Base-by-base conservation (phyloP, 768 basidiomycete genomes). In the Gloeophyllum trabeum region DNA sequence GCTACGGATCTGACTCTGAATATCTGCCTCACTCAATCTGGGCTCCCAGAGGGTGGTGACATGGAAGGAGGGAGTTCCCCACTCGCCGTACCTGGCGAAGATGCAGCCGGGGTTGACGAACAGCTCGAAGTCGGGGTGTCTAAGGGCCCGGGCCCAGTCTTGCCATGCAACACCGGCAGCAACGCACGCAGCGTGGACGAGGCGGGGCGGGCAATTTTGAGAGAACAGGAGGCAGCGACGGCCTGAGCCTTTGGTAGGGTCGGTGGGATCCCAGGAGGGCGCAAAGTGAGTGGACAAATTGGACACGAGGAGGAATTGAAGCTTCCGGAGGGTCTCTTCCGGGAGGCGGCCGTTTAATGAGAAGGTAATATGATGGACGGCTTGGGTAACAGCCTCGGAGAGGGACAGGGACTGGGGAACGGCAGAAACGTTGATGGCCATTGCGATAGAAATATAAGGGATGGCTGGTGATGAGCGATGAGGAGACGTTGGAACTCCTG, bases 51-150 rank as follows among this genome's bases (percentile, higher is more conserved):
- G 55, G 41, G 75, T 81, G 53, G 75, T 56, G 43, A 75, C 65
- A 53, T 70, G 67, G 43, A 63, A 57, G 22, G 56, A 53, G 32
- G 47, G 43, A 4, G 50, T 55, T 35, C 61, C 59, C 45, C 52
- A 54, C 43, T 57, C 65, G 40, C 67, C 69, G 54, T 71, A 67
- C 46, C 81, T 81, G 48, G 84, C 63, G 45, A 79, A 79, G 48
- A 89, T 74, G 56, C 74, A 78, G 46, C 83, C 85, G 48, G 86
- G 86, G 57, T 88, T 81, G 51, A 86, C 72, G 60, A 83, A 81
- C 46, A 89, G 71, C 59, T 88, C 85, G 54, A 88, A 79, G 61
- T 82, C 80, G 44, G 64, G 61, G 49, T 73, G 70, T 7, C 85
- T 83, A 36, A 88, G 73, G 44, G 71, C 64, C 36, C 68, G 51